These are phyloP conservation scores for Pythium volutum DNA, from an alignment of 352 stramenopile species.

Conservation along the genomic window DNA sequence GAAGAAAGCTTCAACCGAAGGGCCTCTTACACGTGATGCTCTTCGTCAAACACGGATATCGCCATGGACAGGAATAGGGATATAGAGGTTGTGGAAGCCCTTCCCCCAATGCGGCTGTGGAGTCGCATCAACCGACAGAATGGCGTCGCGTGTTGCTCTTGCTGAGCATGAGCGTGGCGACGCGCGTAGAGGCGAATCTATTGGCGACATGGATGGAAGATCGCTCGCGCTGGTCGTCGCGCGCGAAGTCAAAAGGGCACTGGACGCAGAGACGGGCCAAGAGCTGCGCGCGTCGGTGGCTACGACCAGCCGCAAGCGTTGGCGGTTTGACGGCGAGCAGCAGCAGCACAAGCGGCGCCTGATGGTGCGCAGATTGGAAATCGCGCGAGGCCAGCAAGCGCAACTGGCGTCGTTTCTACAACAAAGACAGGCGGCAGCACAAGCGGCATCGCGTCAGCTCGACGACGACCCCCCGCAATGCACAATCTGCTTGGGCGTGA, in stretches of 20 bases:
- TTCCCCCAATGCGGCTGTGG: slow-evolving; percentile 3
- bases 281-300: background rate
- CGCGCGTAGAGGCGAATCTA: background rate
- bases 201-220: background rate
- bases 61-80: background rate
- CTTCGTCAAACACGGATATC: background rate
- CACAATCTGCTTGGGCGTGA: slow-evolving; percentile 29
- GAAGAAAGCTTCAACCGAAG: slow-evolving; percentile 20
- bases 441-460: no score
- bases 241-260: slow-evolving; percentile 7
- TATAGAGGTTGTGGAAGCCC: background rate
- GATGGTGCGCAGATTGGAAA: background rate
- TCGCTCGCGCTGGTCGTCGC: background rate
- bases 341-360: background rate
- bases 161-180: background rate
- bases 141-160: background rate
- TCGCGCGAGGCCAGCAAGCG: background rate
- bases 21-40: slow-evolving; percentile 8
- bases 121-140: background rate
- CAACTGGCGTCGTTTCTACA: slow-evolving; percentile 2
- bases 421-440: background rate
- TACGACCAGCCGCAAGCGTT: background rate
- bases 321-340: background rate
- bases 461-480: slow-evolving; percentile 5
- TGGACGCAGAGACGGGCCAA: background rate